Conservation (phyloP, 306 rosid species). For the Alnus rubra region DNA sequence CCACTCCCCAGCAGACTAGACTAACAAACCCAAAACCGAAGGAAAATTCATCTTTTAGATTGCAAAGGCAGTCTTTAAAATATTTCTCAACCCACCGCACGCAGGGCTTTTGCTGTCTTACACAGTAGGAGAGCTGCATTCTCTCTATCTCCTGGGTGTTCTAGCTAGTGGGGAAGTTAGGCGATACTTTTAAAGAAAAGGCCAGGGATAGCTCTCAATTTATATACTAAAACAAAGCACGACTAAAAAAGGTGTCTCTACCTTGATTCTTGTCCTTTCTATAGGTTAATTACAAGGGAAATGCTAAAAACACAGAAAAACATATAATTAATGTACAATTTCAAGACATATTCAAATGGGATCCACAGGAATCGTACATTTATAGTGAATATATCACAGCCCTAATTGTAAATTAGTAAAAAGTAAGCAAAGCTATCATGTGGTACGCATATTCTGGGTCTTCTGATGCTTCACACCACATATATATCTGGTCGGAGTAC, state of each 20-base stretch:
- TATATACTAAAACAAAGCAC: neutral
- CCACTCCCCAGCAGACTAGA: conserved; percentile 76
- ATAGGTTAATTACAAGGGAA: neutral
- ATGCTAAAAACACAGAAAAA: no score
- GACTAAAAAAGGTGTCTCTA: neutral
- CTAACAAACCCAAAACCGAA: conserved; percentile 68
- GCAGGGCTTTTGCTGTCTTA: conserved; percentile 61
- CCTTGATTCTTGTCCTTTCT: conserved; percentile 18
- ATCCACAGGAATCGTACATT: no score
- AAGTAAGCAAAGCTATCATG: neutral
- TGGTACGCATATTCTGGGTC: conserved; percentile 34
- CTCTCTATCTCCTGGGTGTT: neutral
- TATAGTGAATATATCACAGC: no score
- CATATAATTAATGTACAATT: no score
- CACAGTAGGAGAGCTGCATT: conserved; percentile 64
- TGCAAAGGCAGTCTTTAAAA: conserved; percentile 85
- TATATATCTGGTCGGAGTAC: neutral
- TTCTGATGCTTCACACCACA: neutral
- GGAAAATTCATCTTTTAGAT: conserved; percentile 62
- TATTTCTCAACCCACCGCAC: conserved; percentile 65
- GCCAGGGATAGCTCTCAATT: neutral
- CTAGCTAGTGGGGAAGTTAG: neutral
- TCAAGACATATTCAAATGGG: no score
- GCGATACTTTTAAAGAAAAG: neutral
- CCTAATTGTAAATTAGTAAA: neutral